Base-by-base conservation (phyloP, 495 filamentous ascomycete genomes). In the Penicillium nucicola region DNA sequence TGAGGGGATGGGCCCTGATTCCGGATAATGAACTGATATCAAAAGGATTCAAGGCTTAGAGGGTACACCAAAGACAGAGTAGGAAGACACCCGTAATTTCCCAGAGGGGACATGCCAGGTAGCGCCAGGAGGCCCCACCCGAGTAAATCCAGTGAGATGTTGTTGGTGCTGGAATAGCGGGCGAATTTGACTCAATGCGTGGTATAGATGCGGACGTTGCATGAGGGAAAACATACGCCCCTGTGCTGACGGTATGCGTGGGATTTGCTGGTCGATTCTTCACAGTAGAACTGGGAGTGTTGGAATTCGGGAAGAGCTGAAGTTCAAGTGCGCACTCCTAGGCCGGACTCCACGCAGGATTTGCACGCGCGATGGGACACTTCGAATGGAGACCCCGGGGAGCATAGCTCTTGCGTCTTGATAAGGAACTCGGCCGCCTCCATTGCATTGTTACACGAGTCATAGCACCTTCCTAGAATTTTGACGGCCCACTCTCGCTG, bases 251-350 rank as follows among this genome's bases (percentile, higher is more conserved):
- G 13, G 33, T 35, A 14, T 35, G 33, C 23, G 3, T 28, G 23
- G 23, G 7, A 28, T 7, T 28, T 7, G 23, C 14, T 35, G 33
- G 33, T 7, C 3, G 33, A 35, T 17, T 10, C 33, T 12, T 44
- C 38, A 36, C 53, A 56, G 20, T 52, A 56, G 23, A 34, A 52
- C 3, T 52, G 14, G 34, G 44, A 56, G 19, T 46, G 53, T 20
- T 52, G 48, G 19, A 56, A 52, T 31, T 55, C 20, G 5, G 48
- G 48, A 40, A 15, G 53, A 17, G 11, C 36, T 23, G 17, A 32
- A 17, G 12, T 23, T 12, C 20, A 22, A 23, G 23, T 34, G 30
- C 48, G 50, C 8, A 34, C 12, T 8, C 22, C 20, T 2, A 30
- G 15, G 6, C n/a, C 14, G 1, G 35, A 19, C 5, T 32, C n/a